Evolutionary conservation across 2,329 filamentous ascomycete genomes (phyloP), one percentile per base, ranked within the genome.

Genomic region (Furcasterigmium furcatum): DNA sequence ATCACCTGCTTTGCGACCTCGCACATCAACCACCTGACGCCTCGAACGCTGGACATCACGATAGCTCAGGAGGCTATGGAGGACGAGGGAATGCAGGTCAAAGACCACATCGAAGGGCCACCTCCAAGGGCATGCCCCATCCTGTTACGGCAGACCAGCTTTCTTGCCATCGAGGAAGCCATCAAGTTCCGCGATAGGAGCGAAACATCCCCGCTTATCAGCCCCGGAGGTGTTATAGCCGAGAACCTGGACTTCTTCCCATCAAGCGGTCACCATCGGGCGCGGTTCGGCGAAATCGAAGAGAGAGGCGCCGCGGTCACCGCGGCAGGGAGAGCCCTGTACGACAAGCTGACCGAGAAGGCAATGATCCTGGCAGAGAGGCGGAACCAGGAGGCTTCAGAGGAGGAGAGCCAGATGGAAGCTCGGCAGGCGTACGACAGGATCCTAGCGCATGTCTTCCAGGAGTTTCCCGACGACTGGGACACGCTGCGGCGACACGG

Each of bases 1-100:
- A 68, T 77, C 36, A 70, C 58, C 1, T 62, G 57, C 40, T 67
- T 68, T 47, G 53, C 48, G 13, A 70, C 61, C 22, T 59, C 71
- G 3, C 75, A 79, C 50, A 74, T 78, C 54, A 79, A 78, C 49
- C 75, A 78, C 41, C 64, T 79, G 2, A 78, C 76, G 0, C 75
- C 75, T 0, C 62, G 73, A 2, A 73, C 72, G 0, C 58, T 77
- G 4, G 68, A 78, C 45, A 79, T 79, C 21, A 61, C 67, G 10
- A 52, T 61, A 1, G 71, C 66, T 1, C 73, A 78, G 41, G 39
- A 49, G 2, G 48, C 52, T 4, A 79, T 79, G 76, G 41, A 56
- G 0, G 44, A 50, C 2, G 53, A 55, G 4, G 68, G 68, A 0
- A 60, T 79, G 44, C 53, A 63, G 2, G 68, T 63, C 2, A 79